Evolutionary conservation across 352 stramenopile species (phyloP).

Genomic region (Thraustochytrium sp.): DNA sequence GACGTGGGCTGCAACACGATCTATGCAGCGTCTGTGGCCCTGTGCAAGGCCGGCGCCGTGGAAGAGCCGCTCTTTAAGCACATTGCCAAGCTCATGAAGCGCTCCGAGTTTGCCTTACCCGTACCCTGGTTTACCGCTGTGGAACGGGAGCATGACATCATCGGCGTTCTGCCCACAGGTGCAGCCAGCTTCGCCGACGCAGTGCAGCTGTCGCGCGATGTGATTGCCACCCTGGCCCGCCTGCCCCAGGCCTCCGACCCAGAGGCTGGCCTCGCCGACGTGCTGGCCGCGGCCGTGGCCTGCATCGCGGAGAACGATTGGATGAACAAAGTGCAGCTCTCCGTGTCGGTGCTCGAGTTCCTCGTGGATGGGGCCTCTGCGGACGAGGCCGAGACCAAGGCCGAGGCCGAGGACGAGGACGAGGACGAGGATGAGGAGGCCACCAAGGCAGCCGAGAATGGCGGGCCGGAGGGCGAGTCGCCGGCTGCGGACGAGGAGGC

Average conservation of each 20-base stretch:
- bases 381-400: neutral
- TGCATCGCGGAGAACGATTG: neutral
- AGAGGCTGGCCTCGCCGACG: neutral
- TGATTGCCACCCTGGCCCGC: neutral
- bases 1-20: conserved; percentile 10
- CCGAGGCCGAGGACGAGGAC: neutral
- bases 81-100: neutral
- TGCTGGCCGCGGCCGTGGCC: neutral
- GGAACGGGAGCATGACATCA: neutral
- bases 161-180: conserved; percentile 7
- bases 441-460: neutral
- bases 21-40: neutral
- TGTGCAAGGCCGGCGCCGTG: neutral
- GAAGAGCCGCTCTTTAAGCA: neutral
- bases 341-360: neutral
- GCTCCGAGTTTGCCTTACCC: conserved; percentile 10
- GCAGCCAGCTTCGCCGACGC: neutral
- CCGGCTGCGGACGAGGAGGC: neutral
- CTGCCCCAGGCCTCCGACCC: neutral
- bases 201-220: neutral
- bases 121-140: conserved; percentile 31
- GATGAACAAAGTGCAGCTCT: neutral
- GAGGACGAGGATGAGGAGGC: neutral
- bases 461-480: neutral
- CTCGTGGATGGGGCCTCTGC: neutral